Percentiles rank a stretch among this genome's conserved stretches.
These are phyloP conservation scores for Globisporangium splendens DNA, from an alignment of 352 stramenopile genomes.

Conservation along the genomic window DNA sequence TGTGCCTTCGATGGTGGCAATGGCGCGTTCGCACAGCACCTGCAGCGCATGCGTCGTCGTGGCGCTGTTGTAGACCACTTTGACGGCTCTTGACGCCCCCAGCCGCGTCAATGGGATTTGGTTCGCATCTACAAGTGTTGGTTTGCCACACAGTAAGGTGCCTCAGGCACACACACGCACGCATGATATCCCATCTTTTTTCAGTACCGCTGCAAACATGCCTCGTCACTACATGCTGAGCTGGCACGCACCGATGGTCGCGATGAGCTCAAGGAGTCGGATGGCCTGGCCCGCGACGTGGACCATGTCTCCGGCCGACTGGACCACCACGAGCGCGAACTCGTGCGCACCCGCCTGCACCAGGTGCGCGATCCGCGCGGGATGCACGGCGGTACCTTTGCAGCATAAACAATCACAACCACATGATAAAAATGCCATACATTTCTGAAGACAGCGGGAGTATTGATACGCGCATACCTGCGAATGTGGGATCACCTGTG, in stretches of 20 bases:
- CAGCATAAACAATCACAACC: neutral
- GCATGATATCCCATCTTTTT: neutral
- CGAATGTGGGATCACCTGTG: conserved; percentile 12
- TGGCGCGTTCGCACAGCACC: conserved; percentile 48
- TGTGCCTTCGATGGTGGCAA: conserved; percentile 58
- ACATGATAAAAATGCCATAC: neutral
- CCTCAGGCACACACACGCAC: too few relatives aligned
- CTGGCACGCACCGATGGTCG: conserved; percentile 36
- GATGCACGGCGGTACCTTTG: conserved; percentile 17
- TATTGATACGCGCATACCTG: conserved; percentile 10
- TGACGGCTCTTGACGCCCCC: conserved; percentile 46
- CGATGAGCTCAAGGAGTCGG: conserved; percentile 47
- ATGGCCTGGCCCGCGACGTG: conserved; percentile 44
- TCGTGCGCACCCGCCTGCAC: conserved; percentile 41
- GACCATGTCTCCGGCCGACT: conserved; percentile 16
- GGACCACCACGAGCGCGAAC: conserved; percentile 41
- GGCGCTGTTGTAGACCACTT: conserved; percentile 54
- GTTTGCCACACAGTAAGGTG: too few relatives aligned
- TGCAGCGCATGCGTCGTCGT: conserved; percentile 31
- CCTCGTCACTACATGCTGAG: too few relatives aligned
- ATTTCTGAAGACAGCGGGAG: too few relatives aligned
- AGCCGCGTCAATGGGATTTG: conserved; percentile 50
- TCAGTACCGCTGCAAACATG: too few relatives aligned
- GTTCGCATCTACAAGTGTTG: conserved; percentile 31
- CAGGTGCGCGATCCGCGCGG: conserved; percentile 27